Conservation (phyloP, 2,329 filamentous ascomycete species). For the Ilyonectria destructans region DNA sequence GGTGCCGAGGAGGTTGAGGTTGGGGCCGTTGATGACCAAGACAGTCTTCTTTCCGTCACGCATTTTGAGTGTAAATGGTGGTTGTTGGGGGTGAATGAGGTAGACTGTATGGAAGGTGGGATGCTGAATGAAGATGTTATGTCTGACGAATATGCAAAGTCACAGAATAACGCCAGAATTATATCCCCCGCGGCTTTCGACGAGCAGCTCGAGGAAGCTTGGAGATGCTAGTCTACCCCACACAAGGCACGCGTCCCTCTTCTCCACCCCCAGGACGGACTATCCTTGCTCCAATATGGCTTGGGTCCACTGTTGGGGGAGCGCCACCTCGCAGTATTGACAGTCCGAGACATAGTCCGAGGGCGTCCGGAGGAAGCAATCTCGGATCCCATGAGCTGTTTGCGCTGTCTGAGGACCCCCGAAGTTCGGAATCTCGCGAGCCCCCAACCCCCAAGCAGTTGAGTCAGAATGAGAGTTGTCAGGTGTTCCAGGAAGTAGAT, state of each 20-base stretch:
- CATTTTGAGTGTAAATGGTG: not conserved
- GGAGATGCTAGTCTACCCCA: not conserved
- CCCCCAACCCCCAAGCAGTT: not conserved
- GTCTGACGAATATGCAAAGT: not conserved
- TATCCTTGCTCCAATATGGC: not conserved
- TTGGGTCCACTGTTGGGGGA: not conserved
- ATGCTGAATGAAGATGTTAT: not conserved
- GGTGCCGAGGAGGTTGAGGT: slow-evolving; percentile 11
- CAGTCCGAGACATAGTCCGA: not conserved
- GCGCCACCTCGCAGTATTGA: not conserved
- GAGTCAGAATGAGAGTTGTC: not conserved
- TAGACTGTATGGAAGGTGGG: not conserved
- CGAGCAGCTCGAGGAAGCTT: not conserved
- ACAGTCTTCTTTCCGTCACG: slow-evolving; percentile 10
- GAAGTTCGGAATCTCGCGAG: not conserved
- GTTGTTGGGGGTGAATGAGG: not conserved
- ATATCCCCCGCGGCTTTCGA: not conserved
- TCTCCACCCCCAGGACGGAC: not conserved
- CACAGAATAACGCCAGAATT: not conserved
- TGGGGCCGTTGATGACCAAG: slow-evolving; percentile 19
- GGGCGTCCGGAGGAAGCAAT: not conserved
- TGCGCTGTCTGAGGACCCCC: not conserved
- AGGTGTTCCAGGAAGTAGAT: not conserved
- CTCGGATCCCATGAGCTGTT: not conserved
- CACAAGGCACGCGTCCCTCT: not conserved